These are phyloP conservation scores for Fennellomyces sp. DNA, from an alignment of 371 early-diverging fungal species.

Conservation along the genomic window DNA sequence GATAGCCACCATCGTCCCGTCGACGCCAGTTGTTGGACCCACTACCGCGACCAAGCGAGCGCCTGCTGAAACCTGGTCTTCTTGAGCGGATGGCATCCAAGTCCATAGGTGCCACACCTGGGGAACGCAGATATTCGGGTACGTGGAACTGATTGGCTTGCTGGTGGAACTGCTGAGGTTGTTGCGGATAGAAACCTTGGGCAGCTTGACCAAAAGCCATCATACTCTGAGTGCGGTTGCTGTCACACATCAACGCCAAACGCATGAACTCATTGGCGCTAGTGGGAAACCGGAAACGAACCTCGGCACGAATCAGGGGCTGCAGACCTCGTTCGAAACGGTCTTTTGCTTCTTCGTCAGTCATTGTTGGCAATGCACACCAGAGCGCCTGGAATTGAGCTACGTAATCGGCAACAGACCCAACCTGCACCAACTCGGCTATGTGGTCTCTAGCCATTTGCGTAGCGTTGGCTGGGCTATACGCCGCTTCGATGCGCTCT, in stretches of 20 bases:
- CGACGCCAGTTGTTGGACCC: no score
- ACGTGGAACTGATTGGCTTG: no score
- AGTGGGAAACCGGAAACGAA: not conserved
- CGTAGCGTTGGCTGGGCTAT: no score
- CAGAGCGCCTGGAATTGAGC: not conserved
- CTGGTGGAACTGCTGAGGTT: not conserved
- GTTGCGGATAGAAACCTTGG: no score
- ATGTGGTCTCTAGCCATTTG: not conserved
- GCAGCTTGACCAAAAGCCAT: not conserved
- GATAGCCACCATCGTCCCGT: no score
- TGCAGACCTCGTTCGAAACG: not conserved
- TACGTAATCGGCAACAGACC: not conserved
- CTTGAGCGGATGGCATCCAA: no score
- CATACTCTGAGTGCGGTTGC: no score
- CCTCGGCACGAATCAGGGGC: not conserved
- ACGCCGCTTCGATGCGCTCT: no score
- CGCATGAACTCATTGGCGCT: not conserved
- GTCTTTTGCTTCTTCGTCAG: conserved; percentile 10
- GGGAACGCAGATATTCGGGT: not conserved
- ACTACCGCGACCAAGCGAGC: no score
- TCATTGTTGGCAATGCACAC: not conserved
- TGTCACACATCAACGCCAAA: not conserved
- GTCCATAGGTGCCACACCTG: not conserved
- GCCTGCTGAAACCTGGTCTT: no score
- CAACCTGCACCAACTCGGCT: not conserved